Conservation (phyloP, 257 asterid species). For the Nicotiana tabacum region DNA sequence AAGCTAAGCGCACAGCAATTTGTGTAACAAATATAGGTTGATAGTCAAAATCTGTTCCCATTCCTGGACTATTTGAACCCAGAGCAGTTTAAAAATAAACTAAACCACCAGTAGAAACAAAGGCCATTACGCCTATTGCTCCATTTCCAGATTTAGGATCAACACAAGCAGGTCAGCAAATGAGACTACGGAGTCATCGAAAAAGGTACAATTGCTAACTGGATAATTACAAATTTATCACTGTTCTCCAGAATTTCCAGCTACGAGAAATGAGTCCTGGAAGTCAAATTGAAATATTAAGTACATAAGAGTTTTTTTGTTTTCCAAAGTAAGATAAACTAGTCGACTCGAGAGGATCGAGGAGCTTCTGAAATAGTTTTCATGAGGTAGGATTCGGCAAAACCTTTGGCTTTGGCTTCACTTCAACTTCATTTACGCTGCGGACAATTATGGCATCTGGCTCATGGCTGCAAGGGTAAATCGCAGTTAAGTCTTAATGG, state of each 20-base stretch:
- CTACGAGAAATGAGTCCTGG: neutral
- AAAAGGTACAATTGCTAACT: neutral
- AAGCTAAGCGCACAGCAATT: too few relatives aligned
- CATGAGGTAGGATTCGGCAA: slow-evolving; percentile 53
- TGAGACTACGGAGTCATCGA: neutral
- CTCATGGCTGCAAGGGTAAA: slow-evolving; percentile 61
- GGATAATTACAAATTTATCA: neutral
- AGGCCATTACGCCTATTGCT: neutral
- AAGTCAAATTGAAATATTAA: neutral
- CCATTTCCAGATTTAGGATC: neutral
- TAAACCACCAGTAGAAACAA: neutral
- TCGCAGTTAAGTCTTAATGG: neutral
- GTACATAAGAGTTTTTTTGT: neutral
- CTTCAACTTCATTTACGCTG: slow-evolving; percentile 87
- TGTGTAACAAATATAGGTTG: neutral
- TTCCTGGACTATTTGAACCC: neutral
- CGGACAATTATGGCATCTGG: slow-evolving; percentile 83
- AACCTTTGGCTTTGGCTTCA: slow-evolving; percentile 83
- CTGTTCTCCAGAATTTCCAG: neutral
- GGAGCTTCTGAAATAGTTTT: slow-evolving; percentile 8
- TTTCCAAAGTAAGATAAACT: slow-evolving; percentile 9
- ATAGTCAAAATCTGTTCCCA: neutral
- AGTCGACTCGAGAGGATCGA: neutral
- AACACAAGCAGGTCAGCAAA: neutral
- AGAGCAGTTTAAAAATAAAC: neutral